Evolutionary conservation across 208 protist genomes (phyloP).

Genomic region (Blastocrithidia nonstop): DNA sequence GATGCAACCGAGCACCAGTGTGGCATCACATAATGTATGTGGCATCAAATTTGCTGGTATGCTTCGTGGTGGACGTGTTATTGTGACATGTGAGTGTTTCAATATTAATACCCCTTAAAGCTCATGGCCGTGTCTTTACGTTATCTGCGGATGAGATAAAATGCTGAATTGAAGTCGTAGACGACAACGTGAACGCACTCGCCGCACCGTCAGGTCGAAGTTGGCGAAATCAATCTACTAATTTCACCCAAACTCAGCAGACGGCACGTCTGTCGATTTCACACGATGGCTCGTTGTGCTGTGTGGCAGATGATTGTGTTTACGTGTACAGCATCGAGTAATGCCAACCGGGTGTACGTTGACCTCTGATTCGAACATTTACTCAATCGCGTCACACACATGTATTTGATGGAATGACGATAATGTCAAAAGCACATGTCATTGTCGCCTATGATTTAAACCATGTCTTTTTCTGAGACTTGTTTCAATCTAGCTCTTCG

Average conservation of each 20-base stretch:
- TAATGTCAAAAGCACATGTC: constrained; percentile 12
- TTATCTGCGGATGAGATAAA: constrained; percentile 48
- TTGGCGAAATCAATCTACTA: constrained; percentile 65
- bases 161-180: constrained; percentile 52
- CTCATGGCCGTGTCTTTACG: constrained; percentile 50
- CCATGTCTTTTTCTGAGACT: constrained; percentile 47
- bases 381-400: constrained; percentile 30
- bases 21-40: too few species aligned
- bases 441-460: constrained; percentile 20
- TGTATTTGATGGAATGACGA: constrained; percentile 20
- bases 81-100: constrained; percentile 76
- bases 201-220: constrained; percentile 5
- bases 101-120: constrained; percentile 38
- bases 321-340: constrained; percentile 35
- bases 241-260: constrained; percentile 29
- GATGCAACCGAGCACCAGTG: too few species aligned
- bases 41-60: constrained; percentile 69
- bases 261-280: constrained; percentile 39
- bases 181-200: constrained; percentile 33
- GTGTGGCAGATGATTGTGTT: constrained; percentile 65
- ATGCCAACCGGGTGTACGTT: constrained; percentile 34
- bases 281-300: constrained; percentile 49
- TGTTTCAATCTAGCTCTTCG: constrained; percentile 13
- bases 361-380: constrained; percentile 30
- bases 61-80: constrained; percentile 32